Evolutionary conservation across 768 basidiomycete species (phyloP), one percentile per base, ranked within the genome.

Genomic region (Suillus weaverae): DNA sequence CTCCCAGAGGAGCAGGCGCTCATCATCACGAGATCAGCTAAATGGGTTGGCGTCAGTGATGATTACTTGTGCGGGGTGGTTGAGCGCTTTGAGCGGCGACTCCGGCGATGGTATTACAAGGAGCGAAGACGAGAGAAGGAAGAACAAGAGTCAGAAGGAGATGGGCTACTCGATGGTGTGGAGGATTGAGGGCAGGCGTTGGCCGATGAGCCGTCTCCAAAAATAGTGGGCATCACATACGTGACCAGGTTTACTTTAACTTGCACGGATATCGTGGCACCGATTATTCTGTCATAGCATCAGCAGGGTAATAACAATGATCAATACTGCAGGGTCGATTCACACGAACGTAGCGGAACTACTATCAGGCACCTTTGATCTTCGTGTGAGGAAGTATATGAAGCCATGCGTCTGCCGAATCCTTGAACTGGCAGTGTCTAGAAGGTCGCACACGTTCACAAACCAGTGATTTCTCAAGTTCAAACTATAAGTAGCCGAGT

Each of bases 1-100:
- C 64, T 91, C 35, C 80, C 85, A 3, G 77, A 71, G 5, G 85
- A 85, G 55, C 85, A 85, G 66, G 79, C 78, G 38, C 60, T 73
- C 46, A 80, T 95, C 10, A 63, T 93, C 0, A 72, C 72, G 26
- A 80, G 82, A 22, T 89, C 81, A 0, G 85, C 84, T 7, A 62
- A 72, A 48, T 86, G 88, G 80, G 75, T 82, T 1, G 89, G 91
- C 1, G 83, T 89, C 6, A 75, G 76, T 1, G 76, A 74, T 26
- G 83, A 84, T 60, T 82, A 85, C 65, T 50, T 96, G 51, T 74
- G 80, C 3, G 75, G 73, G 11, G 81, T 90, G 18, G 80, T 93
- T 35, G 89, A 89, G 73, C 75, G 77, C 60, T 88, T 86, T 62
- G 94, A 95, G 76, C 79, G 85, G 66, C 79, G 91, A 59, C 66